Evolutionary conservation across 2,329 filamentous ascomycete genomes (phyloP).

Genomic region (Aureobasidium sp.): DNA sequence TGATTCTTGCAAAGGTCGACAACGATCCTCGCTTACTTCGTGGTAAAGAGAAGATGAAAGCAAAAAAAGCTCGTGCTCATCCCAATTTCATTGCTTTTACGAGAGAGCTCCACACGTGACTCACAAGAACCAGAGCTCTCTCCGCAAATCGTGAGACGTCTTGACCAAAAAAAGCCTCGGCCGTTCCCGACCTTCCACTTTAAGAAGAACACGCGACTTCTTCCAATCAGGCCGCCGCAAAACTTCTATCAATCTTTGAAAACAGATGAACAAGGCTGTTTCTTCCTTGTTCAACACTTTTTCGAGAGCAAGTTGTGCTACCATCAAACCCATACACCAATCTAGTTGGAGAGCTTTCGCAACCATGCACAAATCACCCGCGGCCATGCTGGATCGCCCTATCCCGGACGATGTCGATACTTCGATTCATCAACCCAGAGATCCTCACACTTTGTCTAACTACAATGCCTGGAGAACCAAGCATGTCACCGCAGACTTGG

Average conservation of each 20-base stretch:
- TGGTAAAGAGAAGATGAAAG: no score
- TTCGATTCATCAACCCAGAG: constrained; percentile 37
- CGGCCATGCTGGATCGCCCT: constrained; percentile 18
- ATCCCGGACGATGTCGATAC: constrained; percentile 17
- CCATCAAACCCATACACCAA: neutral
- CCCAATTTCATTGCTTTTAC: neutral
- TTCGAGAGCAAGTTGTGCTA: neutral
- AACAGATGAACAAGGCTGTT: constrained; percentile 7
- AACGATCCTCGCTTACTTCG: no score
- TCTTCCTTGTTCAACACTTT: constrained; percentile 1
- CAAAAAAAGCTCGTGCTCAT: neutral
- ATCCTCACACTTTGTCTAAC: constrained; percentile 88
- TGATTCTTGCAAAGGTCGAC: no score
- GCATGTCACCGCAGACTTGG: constrained; percentile 75
- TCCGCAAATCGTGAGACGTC: neutral
- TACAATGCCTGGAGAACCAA: constrained; percentile 80
- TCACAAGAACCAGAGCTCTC: constrained; percentile 3
- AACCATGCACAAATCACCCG: constrained; percentile 20
- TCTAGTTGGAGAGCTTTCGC: neutral
- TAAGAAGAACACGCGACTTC: constrained; percentile 12
- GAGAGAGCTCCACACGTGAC: constrained; percentile 14
- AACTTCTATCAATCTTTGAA: neutral
- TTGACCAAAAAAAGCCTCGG: constrained; percentile 2
- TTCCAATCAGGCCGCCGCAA: neutral
- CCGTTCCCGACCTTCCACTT: constrained; percentile 7